Evolutionary conservation across 257 asterid genomes (phyloP).

Genomic region (Rauvolfia tetraphylla): DNA sequence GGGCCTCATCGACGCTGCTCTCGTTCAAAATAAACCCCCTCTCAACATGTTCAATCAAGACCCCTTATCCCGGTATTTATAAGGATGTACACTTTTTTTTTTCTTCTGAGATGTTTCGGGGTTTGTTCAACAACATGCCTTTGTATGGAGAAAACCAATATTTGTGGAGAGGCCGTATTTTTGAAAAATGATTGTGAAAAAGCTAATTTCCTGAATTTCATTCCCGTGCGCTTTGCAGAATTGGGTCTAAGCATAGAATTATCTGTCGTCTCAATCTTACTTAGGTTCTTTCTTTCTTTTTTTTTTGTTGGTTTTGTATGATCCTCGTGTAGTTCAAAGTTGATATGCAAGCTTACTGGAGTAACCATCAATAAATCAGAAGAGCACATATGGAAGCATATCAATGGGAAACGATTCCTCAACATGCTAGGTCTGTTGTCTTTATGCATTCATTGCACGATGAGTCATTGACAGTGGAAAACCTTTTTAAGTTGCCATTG

Average conservation of each 20-base stretch:
- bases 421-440: slow-evolving; percentile 69
- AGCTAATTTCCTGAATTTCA: background rate
- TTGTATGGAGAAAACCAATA: background rate
- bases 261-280: background rate
- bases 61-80: slow-evolving; percentile 53
- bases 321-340: slow-evolving; percentile 54
- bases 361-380: slow-evolving; percentile 70
- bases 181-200: background rate
- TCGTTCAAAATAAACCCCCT: slow-evolving; percentile 63
- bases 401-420: slow-evolving; percentile 84
- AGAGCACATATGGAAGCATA: slow-evolving; percentile 99
- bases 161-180: background rate
- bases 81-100: background rate
- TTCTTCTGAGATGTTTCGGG: background rate
- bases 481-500: background rate
- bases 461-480: background rate
- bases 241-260: background rate
- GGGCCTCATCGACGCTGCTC: slow-evolving; percentile 81
- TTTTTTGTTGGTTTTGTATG: background rate
- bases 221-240: background rate
- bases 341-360: slow-evolving; percentile 78
- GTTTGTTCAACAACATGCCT: background rate
- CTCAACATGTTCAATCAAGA: slow-evolving; percentile 88
- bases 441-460: background rate
- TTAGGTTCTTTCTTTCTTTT: background rate